These are phyloP conservation scores for Exophiala sideris DNA, from an alignment of 2,329 filamentous ascomycete genomes.

Conservation along the genomic window DNA sequence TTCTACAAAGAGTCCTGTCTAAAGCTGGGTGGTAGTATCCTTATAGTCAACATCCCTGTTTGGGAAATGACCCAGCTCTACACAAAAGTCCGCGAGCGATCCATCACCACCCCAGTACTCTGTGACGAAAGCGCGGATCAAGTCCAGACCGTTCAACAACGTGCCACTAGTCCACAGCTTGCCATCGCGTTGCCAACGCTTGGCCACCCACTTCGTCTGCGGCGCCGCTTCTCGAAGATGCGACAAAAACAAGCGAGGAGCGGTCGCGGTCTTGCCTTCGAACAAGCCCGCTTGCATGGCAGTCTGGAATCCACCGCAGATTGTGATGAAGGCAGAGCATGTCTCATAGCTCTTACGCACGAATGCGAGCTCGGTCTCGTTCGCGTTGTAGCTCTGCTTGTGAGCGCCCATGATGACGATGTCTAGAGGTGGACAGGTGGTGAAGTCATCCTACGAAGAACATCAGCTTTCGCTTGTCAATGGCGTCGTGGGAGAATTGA, in stretches of 20 bases:
- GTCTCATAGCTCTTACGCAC: constrained; percentile 20
- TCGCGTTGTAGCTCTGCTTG: constrained; percentile 13
- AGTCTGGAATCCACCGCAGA: constrained; percentile 21
- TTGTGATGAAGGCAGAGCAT: constrained; percentile 21
- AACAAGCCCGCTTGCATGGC: constrained; percentile 20
- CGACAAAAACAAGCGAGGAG: constrained; percentile 13
- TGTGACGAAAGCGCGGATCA: constrained; percentile 32
- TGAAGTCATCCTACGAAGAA: constrained; percentile 17
- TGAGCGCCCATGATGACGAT: constrained; percentile 24
- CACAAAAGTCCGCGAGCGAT: constrained; percentile 17
- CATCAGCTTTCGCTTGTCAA: no score
- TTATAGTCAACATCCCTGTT: constrained; percentile 13
- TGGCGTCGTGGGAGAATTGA: not conserved
- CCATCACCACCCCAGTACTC: constrained; percentile 30
- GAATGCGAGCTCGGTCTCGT: constrained; percentile 19
- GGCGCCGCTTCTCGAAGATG: constrained; percentile 7
- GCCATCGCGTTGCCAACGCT: constrained; percentile 31
- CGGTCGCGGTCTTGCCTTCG: constrained; percentile 19
- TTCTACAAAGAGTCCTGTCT: no score
- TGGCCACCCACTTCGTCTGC: constrained; percentile 21
- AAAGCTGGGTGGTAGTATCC: not conserved
- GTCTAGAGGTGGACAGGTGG: constrained; percentile 22
- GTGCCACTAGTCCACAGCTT: constrained; percentile 36
- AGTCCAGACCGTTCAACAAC: constrained; percentile 33
- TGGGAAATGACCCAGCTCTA: constrained; percentile 15